These are phyloP conservation scores for Houttuynia cordata DNA, from an alignment of 164 flowering plant genomes.

Conservation along the genomic window DNA sequence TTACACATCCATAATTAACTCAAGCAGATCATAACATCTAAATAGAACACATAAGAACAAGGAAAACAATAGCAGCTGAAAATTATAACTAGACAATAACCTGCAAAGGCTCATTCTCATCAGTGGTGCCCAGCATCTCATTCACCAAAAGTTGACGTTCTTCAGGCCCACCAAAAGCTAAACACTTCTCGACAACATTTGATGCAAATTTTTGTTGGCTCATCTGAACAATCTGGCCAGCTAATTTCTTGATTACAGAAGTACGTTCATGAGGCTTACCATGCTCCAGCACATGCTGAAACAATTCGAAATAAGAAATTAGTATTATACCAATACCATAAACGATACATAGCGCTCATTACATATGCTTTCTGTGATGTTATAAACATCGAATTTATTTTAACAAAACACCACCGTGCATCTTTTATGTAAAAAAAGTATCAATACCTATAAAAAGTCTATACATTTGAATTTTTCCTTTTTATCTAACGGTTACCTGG, in stretches of 20 bases:
- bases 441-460: no score
- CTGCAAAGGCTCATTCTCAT: slow-evolving; percentile 97
- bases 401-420: no score
- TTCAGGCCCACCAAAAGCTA: slow-evolving; percentile 61
- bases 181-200: slow-evolving; percentile 95
- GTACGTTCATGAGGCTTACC: slow-evolving; percentile 90
- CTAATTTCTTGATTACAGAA: slow-evolving; percentile 64
- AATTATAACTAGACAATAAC: slow-evolving; percentile 20
- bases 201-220: slow-evolving; percentile 99
- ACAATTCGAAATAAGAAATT: background rate
- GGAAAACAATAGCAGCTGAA: background rate
- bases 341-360: no score
- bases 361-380: no score
- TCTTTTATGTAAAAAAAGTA: no score
- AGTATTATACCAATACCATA: no score
- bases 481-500: no score
- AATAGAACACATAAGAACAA: no score
- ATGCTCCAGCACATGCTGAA: slow-evolving; percentile 94
- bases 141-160: slow-evolving; percentile 78
- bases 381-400: no score
- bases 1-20: no score
- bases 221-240: slow-evolving; percentile 91
- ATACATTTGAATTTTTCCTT: no score
- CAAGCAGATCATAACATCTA: no score
- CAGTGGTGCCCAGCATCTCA: slow-evolving; percentile 96